Conservation (phyloP, 2,329 filamentous ascomycete species). For the Fusarium anguioides region DNA sequence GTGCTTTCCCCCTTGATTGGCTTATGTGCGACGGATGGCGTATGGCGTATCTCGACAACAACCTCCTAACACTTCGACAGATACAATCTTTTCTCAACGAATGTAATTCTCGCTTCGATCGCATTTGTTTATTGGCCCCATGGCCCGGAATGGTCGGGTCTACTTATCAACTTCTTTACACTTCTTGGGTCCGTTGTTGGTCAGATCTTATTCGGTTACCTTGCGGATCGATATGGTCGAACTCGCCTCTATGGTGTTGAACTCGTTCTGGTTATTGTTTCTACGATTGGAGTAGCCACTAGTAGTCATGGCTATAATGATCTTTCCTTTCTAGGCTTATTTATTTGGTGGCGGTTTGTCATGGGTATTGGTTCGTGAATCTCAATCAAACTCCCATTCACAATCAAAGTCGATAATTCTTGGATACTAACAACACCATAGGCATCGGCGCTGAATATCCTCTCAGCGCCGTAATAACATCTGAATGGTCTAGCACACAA, state of each 20-base stretch:
- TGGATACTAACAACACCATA: constrained; percentile 37
- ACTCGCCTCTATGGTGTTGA: constrained; percentile 68
- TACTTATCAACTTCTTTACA: constrained; percentile 64
- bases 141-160: constrained; percentile 56
- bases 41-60: not conserved
- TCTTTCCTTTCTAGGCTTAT: constrained; percentile 62
- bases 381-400: not conserved
- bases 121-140: constrained; percentile 65
- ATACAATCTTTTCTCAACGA: constrained; percentile 66
- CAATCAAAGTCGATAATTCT: constrained; percentile 7
- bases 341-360: constrained; percentile 66
- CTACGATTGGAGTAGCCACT: constrained; percentile 67
- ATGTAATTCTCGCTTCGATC: constrained; percentile 64
- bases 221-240: constrained; percentile 66
- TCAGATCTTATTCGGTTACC: constrained; percentile 63
- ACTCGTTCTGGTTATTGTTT: constrained; percentile 65
- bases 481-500: constrained; percentile 71
- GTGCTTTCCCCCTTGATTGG: constrained; percentile 40
- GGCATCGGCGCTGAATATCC: constrained; percentile 77
- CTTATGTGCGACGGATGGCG: not conserved
- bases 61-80: constrained; percentile 44
- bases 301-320: constrained; percentile 62
- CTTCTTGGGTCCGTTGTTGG: constrained; percentile 64
- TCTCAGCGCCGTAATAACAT: constrained; percentile 73
- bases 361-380: constrained; percentile 60